Base-by-base conservation (phyloP, 306 rosid genomes). In the Lathyrus tuberosus region DNA sequence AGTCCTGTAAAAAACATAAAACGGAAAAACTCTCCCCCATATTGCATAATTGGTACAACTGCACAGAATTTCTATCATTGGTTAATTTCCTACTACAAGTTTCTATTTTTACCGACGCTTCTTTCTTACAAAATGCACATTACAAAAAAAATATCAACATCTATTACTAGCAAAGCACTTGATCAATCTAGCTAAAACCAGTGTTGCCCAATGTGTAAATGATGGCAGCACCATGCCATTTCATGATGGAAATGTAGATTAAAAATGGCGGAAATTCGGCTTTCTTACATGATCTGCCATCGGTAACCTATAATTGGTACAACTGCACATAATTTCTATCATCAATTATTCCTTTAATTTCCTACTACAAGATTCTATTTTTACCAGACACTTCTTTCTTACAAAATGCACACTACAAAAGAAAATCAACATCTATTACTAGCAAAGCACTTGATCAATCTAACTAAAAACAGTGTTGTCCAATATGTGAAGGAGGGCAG, bases 21-120 rank as follows among this genome's bases (percentile, higher is more conserved):
- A 44, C 70, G 42, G 35, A 24, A 75, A 51, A 31, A 18, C 8
- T 38, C 60, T 62, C 63, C 70, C 47, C 18, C 28, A 76, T 11
- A 48, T 46, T 41, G 73, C 37, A 47, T 6, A 17, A 56, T 10
- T 5, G 3, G 63, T 18, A 41, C 43, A 37, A 26, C 14, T 8
- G 18, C 62, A 13, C 11, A n/a, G 48, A 43, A 38, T 26, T 38
- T 53, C 61, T 44, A 37, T 28, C 58, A 65, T 44, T 22, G 14
- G 58, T 52, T 69, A 12, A 30, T 67, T 28, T 58, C 62, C 33
- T 8, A 14, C 11, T 28, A 38, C 26, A 0, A 56, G 26, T 64
- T 43, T 57, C 35, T 38, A 41, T n/a, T 20, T 42, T 69, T 30
- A 63, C 47, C 10, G 5, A 62, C n/a, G 63, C 20, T 24, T 10